Evolutionary conservation across 768 basidiomycete genomes (phyloP).

Genomic region (Naematelia aurantialba): DNA sequence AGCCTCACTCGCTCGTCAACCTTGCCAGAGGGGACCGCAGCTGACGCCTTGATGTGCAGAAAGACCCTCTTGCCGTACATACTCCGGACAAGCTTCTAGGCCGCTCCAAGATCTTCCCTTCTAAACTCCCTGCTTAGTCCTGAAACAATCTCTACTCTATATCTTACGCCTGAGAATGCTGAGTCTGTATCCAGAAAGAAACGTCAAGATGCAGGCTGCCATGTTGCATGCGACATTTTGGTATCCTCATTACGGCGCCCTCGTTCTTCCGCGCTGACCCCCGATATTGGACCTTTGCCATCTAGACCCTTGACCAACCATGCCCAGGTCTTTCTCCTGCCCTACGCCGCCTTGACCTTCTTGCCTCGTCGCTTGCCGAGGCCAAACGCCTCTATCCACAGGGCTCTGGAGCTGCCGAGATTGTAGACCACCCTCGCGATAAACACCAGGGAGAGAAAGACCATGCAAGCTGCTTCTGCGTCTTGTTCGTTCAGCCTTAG

Average conservation of each 20-base stretch:
- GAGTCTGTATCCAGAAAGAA: not conserved
- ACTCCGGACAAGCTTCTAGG: slow-evolving; percentile 13
- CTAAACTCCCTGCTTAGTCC: not conserved
- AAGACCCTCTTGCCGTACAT: slow-evolving; percentile 25
- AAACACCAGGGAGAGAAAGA: slow-evolving; percentile 64
- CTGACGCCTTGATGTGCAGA: slow-evolving; percentile 2
- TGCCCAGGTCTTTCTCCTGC: not conserved
- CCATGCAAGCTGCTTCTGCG: slow-evolving; percentile 69
- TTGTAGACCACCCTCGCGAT: slow-evolving; percentile 64
- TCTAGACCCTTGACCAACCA: not conserved
- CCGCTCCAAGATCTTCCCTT: not conserved
- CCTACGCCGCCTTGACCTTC: not conserved
- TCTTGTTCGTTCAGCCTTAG: slow-evolving; percentile 25
- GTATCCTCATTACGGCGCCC: not conserved
- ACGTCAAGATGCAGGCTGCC: not conserved
- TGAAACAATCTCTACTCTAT: not conserved
- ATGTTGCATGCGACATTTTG: not conserved
- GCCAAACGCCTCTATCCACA: slow-evolving; percentile 18
- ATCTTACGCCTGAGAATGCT: not conserved
- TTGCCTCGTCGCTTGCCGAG: not conserved
- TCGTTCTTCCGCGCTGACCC: too few relatives aligned
- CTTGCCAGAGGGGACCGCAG: not conserved
- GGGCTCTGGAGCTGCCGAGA: slow-evolving; percentile 50
- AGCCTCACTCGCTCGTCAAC: not conserved
- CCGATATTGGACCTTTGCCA: too few relatives aligned